These are phyloP conservation scores for Rhododendron kiyosumense DNA, from an alignment of 148 eudicot species.

Conservation along the genomic window DNA sequence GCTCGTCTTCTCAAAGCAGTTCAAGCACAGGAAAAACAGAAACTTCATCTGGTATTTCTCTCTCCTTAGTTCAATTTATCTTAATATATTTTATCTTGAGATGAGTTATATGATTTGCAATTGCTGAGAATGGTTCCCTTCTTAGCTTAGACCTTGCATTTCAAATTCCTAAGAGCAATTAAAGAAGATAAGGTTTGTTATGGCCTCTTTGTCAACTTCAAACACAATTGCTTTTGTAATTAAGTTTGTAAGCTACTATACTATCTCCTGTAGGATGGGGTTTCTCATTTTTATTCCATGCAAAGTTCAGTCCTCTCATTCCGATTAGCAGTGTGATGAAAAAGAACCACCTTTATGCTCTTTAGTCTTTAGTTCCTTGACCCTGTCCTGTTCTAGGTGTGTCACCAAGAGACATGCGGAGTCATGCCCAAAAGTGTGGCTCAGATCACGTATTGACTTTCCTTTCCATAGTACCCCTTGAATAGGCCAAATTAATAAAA, in stretches of 20 bases:
- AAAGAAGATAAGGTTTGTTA: not conserved
- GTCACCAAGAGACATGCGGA: not conserved
- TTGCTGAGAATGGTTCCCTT: not conserved
- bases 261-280: not conserved
- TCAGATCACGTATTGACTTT: not conserved
- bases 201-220: not conserved
- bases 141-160: not conserved
- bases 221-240: not conserved
- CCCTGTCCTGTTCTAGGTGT: not conserved
- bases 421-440: not conserved
- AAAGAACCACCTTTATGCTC: not conserved
- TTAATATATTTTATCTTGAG: not conserved
- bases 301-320: not conserved
- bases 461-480: not conserved
- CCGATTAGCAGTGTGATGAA: not conserved
- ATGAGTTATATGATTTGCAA: not conserved
- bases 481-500: not conserved
- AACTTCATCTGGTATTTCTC: conserved; percentile 65
- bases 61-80: not conserved
- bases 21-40: conserved; percentile 83
- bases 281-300: not conserved
- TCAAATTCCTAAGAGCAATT: not conserved
- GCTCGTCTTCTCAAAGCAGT: conserved; percentile 63
- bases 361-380: not conserved
- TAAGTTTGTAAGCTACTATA: not conserved